A percentile compares a stretch with the other conserved stretches of the same genome.
Evolutionary conservation across 352 stramenopile species (phyloP).

Genomic region (Pythium grandisporangium): DNA sequence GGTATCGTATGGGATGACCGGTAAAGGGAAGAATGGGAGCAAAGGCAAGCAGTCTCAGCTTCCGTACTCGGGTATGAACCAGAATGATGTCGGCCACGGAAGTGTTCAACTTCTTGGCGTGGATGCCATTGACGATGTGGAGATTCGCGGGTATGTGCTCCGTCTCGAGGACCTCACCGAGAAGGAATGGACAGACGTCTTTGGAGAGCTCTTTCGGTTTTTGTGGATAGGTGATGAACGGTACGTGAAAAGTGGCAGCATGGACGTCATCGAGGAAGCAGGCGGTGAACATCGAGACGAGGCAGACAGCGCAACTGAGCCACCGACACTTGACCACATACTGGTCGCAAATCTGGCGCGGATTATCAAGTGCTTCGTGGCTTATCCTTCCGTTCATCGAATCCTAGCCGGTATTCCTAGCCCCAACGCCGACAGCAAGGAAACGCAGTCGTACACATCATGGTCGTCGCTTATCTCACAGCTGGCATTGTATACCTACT

Average conservation of each 20-base stretch:
- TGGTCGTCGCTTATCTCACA: conserved; percentile 38
- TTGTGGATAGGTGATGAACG: conserved; percentile 19
- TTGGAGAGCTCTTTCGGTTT: conserved; percentile 46
- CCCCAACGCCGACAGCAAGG: conserved; percentile 7
- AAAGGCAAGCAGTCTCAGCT: conserved; percentile 4
- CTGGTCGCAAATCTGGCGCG: conserved; percentile 61
- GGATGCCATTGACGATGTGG: conserved; percentile 10
- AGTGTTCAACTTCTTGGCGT: conserved; percentile 1
- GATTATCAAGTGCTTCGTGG: conserved; percentile 60
- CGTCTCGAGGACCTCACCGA: conserved; percentile 55
- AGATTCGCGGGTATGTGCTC: conserved; percentile 50
- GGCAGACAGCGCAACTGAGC: conserved; percentile 14
- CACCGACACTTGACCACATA: conserved; percentile 33
- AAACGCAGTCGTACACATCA: conserved; percentile 2
- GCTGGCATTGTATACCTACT: conserved; percentile 45
- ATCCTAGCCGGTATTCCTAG: conserved; percentile 22
- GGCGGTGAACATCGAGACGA: no score
- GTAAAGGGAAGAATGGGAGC: conserved; percentile 3
- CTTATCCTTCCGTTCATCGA: conserved; percentile 51
- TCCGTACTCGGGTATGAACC: neutral
- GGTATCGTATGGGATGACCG: conserved; percentile 10
- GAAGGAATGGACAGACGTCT: conserved; percentile 64
- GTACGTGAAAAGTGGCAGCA: neutral
- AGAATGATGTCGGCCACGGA: conserved; percentile 4
- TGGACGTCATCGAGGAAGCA: conserved; percentile 2